Percentiles rank a stretch among this genome's conserved stretches.
Evolutionary conservation across 371 early-diverging fungal species (phyloP).

Genomic region (Encephalitozoon hellem): DNA sequence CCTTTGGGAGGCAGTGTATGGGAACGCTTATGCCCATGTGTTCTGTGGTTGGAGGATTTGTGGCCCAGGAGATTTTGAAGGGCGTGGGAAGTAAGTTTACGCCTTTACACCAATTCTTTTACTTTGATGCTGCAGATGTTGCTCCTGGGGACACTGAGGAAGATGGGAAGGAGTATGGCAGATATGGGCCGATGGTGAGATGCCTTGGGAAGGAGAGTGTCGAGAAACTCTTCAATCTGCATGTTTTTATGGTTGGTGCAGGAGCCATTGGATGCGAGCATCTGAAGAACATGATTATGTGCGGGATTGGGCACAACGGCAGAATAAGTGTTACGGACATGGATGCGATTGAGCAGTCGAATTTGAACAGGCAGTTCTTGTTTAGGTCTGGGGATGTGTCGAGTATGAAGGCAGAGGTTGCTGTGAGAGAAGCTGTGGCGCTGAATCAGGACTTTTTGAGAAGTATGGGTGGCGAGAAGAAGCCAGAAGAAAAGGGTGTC

Average conservation of each 20-base stretch:
- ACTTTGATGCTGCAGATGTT: constrained; percentile 90
- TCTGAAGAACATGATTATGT: constrained; percentile 98
- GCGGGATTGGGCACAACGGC: constrained; percentile 83
- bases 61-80: constrained; percentile 97
- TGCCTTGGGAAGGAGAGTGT: constrained; percentile 85
- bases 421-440: constrained; percentile 72
- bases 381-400: constrained; percentile 82
- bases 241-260: constrained; percentile 92
- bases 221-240: constrained; percentile 71
- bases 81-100: constrained; percentile 81
- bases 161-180: constrained; percentile 62
- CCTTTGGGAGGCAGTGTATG: constrained; percentile 21
- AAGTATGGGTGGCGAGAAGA: constrained; percentile 34
- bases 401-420: constrained; percentile 83
- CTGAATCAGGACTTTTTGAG: constrained; percentile 80
- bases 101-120: constrained; percentile 86
- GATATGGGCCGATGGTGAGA: constrained; percentile 80
- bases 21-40: constrained; percentile 75
- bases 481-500: background rate
- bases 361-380: constrained; percentile 92
- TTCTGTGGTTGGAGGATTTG: constrained; percentile 90
- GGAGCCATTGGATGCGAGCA: constrained; percentile 99
- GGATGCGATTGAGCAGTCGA: constrained; percentile 94
- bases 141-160: constrained; percentile 65
- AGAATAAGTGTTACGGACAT: constrained; percentile 87